Conservation (phyloP, 208 protist genomes). For the Perkinsela sp. region DNA sequence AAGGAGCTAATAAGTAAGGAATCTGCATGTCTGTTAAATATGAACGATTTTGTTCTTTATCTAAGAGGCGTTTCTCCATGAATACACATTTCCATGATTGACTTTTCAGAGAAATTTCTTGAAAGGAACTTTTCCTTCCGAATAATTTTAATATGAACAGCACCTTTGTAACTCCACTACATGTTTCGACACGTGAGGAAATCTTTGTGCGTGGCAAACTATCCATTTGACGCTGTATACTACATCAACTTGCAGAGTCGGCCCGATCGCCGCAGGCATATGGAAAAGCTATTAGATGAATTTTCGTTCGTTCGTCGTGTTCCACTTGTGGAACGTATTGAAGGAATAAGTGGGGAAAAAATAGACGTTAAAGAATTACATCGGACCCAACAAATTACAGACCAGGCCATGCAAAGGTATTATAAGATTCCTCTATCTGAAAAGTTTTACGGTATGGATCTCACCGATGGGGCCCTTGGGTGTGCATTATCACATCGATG, state of each 20-base stretch:
- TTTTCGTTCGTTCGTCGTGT: constrained; percentile 15
- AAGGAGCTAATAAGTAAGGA: no score
- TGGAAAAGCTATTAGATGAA: constrained; percentile 18
- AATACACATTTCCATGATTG: no score
- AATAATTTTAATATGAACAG: no score
- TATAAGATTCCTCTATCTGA: constrained; percentile 21
- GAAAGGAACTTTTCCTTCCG: no score
- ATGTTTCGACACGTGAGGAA: no score
- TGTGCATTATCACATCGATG: constrained; percentile 43
- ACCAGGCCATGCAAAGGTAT: constrained; percentile 30
- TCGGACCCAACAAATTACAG: constrained; percentile 15
- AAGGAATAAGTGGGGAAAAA: constrained; percentile 23
- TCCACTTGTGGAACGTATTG: constrained; percentile 17
- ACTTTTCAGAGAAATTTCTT: no score
- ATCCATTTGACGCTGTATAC: constrained; percentile 51
- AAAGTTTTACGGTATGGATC: constrained; percentile 67
- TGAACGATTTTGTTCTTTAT: no score
- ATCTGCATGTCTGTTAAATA: no score
- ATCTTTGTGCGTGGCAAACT: no score
- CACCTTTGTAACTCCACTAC: no score
- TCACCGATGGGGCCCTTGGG: constrained; percentile 48
- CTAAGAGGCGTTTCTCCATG: no score
- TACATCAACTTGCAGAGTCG: constrained; percentile 57
- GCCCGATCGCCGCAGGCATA: constrained; percentile 32
- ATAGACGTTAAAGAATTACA: constrained; percentile 22